Base-by-base conservation (phyloP, 192 early-diverging fungal species). In the Backusella tuberculispora region DNA sequence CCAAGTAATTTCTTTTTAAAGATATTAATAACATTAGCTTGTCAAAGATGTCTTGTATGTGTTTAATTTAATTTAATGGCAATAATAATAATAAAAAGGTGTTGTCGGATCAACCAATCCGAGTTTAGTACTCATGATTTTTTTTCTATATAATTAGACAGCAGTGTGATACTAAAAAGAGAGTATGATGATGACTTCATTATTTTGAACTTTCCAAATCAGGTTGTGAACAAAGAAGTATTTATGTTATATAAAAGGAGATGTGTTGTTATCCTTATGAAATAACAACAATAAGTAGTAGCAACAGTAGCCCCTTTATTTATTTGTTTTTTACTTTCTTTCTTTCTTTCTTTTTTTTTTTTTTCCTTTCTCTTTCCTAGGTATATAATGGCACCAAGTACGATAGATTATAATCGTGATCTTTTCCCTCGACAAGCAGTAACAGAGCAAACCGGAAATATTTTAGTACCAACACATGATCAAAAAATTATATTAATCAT, bases 401-500 rank as follows among this genome's bases (percentile, higher is more conserved):
- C 42, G 3, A 47, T 63, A 24, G 48, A 46, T 14, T 80, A 80
- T 42, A 68, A 48, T 1, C 67, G 76, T 45, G 73, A 74, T 63
- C 56, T 74, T 17, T 72, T 71, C 14, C 68, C 75, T 45, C 66
- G 76, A 38, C 80, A 81, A 21, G 66, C 75, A 37, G 72, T 74
- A 5, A 26, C 66, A 29, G 74, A 74, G 21, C 63, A 70, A 40
- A 56, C 73, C 15, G 50, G 45, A 21, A 77, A 37, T 47, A 37
- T 47, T 6, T 71, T 83, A 15, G 77, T 71, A 65, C 81, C 81
- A 1, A 79, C 81, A 0, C 24, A 63, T 5, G 81, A 83, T 34
- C 81, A 83, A 44, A 74, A 71, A 26, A 79, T 68, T 10, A 83
- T 76, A 47, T 56, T 83, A 9, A 76, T 76, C 29, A 81, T 86